Base-by-base conservation (phyloP, 2,329 filamentous ascomycete species). In the Diaporthe sp. region DNA sequence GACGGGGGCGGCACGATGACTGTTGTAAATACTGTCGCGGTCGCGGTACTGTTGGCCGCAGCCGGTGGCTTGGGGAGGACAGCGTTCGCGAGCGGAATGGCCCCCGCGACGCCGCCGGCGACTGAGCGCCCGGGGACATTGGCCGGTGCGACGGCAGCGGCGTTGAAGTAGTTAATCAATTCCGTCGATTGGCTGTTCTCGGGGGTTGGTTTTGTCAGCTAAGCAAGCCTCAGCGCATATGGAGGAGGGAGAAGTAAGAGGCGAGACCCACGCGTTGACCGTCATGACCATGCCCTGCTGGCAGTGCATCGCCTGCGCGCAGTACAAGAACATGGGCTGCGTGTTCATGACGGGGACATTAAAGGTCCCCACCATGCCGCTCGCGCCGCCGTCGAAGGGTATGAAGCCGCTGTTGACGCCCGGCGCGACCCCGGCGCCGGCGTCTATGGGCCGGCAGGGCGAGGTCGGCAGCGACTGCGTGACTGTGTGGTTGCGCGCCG, bases 281-380 rank as follows among this genome's bases (percentile, higher is more conserved):
- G 88, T 84, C 82, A 88, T 85, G 39, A 87, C 84, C 83, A 90
- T 89, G 10, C 88, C 88, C 12, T 79, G 79, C 78, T 88, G 85
- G 61, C 89, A 90, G 75, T 90, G 88, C 4, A 84, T 85, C 0
- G 82, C 84, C 3, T 86, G 86, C 0, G 87, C 86, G 74, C 88
- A 90, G 79, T 90, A 90, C 44, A 88, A 77, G 80, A 87, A 90
- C 75, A 89, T 85, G 8, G 88, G 83, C 2, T 86, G 83, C 0
- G 85, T 83, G 75, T 82, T 84, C 39, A 84, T 84, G 25, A 90
- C 80, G 15, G 84, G 83, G 79, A 90, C 84, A 74, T 84, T 87
- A 78, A 89, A 90, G 1, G 85, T 86, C 0, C 85, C 85, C 9
- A 87, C 85, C 0, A 79, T 83, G 28, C 60, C 74, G 3, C 79